Percentiles rank a stretch among this genome's conserved stretches.
phyloP scores from a whole-genome alignment of 495 filamentous ascomycete genomes.

The Hypomontagnella submonticulosa region DNA sequence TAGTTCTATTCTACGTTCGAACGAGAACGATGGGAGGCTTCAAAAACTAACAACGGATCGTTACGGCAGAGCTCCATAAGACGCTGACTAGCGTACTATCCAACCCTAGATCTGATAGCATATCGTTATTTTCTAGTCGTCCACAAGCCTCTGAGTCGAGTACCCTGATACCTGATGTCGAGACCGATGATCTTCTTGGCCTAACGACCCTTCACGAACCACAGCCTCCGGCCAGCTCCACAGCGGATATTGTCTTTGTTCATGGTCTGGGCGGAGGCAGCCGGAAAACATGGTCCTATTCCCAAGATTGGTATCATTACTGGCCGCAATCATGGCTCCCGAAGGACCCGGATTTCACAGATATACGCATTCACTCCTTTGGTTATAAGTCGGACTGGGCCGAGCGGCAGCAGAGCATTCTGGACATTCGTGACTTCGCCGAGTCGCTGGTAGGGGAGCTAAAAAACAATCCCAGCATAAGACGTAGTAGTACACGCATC shows the following conservation, averaged over 20 bases:
- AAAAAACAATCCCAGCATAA: conserved; percentile 48
- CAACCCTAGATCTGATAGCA: conserved; percentile 7
- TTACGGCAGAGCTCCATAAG: conserved; percentile 14
- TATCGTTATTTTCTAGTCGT: conserved; percentile 8
- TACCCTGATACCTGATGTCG: conserved; percentile 11
- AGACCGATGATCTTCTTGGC: conserved; percentile 41
- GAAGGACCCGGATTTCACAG: conserved; percentile 40
- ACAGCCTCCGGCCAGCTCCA: conserved; percentile 23
- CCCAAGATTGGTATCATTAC: conserved; percentile 36
- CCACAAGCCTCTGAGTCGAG: conserved; percentile 2
- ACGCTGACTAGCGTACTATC: conserved; percentile 13
- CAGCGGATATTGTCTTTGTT: conserved; percentile 55
- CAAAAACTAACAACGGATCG: conserved; percentile 4
- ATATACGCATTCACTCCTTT: conserved; percentile 45
- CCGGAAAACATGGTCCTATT: conserved; percentile 48
- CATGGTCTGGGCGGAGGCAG: conserved; percentile 50
- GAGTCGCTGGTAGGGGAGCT: conserved; percentile 55
- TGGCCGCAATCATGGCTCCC: conserved; percentile 51
- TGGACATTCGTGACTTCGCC: conserved; percentile 59
- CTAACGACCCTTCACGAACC: conserved; percentile 52
- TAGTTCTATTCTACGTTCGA: neutral
- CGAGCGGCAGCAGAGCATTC: conserved; percentile 45
- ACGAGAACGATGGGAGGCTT: neutral
- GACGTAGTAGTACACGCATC: conserved; percentile 48
- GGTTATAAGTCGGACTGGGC: conserved; percentile 49